Percentiles rank a stretch among this genome's conserved stretches.
Conservation (phyloP, 768 basidiomycete species). For the Boletus sensibilis region DNA sequence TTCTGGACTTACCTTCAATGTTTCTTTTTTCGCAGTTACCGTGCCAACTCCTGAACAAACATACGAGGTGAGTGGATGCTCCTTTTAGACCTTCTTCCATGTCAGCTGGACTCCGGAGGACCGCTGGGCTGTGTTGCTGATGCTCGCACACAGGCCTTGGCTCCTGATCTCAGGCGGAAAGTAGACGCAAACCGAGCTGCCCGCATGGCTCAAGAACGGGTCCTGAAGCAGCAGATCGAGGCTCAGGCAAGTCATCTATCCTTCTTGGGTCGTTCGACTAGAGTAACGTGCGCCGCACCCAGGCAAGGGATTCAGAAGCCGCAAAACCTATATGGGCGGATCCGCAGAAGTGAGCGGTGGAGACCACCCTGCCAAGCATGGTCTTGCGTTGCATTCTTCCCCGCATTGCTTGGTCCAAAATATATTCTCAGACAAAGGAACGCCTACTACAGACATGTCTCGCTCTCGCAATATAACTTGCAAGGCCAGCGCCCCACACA, state of each 20-base stretch:
- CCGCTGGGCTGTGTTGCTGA: constrained; percentile 1
- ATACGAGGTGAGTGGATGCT: constrained; percentile 30
- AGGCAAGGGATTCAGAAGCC: constrained; percentile 29
- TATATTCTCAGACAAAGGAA: constrained; percentile 2
- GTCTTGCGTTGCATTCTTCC: constrained; percentile 2
- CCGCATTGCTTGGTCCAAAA: not conserved
- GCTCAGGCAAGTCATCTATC: constrained; percentile 45
- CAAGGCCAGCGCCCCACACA: not conserved
- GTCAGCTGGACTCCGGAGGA: not conserved
- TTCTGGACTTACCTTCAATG: not conserved
- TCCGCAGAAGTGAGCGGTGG: constrained; percentile 18
- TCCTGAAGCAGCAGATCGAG: constrained; percentile 49
- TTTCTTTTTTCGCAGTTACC: constrained; percentile 26
- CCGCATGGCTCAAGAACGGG: constrained; percentile 53
- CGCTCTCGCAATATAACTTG: not conserved
- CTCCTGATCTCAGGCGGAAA: constrained; percentile 61
- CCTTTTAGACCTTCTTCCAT: not conserved
- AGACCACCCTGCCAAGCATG: not conserved
- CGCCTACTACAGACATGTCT: not conserved
- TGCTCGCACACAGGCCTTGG: constrained; percentile 45
- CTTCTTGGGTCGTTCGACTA: constrained; percentile 1
- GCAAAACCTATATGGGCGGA: constrained; percentile 37
- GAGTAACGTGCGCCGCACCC: constrained; percentile 5
- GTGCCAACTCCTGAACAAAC: constrained; percentile 38
- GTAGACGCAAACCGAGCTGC: constrained; percentile 59